A percentile compares a stretch with the other conserved stretches of the same genome.
These are phyloP conservation scores for Epichloe typhina DNA, from an alignment of 2,329 filamentous ascomycete species.

Conservation along the genomic window DNA sequence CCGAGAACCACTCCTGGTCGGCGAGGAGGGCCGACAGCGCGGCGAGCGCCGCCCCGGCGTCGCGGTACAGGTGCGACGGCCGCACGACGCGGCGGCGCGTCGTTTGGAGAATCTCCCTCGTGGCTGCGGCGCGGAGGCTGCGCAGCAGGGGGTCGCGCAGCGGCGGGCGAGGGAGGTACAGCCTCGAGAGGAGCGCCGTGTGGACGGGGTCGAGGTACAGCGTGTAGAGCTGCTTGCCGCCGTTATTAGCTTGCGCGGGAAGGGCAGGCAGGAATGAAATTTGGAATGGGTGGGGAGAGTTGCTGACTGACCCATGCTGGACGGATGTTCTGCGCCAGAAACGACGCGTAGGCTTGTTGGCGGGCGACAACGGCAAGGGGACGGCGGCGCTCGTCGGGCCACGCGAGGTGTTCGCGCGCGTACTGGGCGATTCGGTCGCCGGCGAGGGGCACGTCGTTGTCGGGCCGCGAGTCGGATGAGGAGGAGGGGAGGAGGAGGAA, in stretches of 20 bases:
- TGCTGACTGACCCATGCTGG: slow-evolving; percentile 54
- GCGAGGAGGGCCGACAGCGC: slow-evolving; percentile 32
- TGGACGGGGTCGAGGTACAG: slow-evolving; percentile 67
- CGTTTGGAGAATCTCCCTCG: slow-evolving; percentile 57
- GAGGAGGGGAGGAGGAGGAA: slow-evolving; percentile 54
- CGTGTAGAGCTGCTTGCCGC: slow-evolving; percentile 47
- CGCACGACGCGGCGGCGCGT: slow-evolving; percentile 27
- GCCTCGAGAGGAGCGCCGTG: slow-evolving; percentile 49
- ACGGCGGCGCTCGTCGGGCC: background rate
- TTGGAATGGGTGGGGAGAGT: background rate
- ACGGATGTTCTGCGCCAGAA: slow-evolving; percentile 66
- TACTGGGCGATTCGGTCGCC: slow-evolving; percentile 54
- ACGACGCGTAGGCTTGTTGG: slow-evolving; percentile 63
- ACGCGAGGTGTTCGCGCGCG: slow-evolving; percentile 32
- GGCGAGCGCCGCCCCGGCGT: slow-evolving; percentile 25
- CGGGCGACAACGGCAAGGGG: slow-evolving; percentile 30
- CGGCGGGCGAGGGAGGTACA: slow-evolving; percentile 59
- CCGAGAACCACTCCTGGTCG: slow-evolving; percentile 36
- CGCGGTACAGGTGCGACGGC: slow-evolving; percentile 25
- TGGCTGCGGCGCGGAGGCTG: slow-evolving; percentile 61
- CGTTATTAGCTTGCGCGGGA: background rate
- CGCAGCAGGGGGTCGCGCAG: slow-evolving; percentile 46
- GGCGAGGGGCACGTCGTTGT: slow-evolving; percentile 48
- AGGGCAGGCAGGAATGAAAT: background rate
- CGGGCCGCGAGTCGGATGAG: slow-evolving; percentile 21